Evolutionary conservation across 148 eudicot genomes (phyloP), one percentile per base, ranked within the genome.

Genomic region (Talinum fruticosum): DNA sequence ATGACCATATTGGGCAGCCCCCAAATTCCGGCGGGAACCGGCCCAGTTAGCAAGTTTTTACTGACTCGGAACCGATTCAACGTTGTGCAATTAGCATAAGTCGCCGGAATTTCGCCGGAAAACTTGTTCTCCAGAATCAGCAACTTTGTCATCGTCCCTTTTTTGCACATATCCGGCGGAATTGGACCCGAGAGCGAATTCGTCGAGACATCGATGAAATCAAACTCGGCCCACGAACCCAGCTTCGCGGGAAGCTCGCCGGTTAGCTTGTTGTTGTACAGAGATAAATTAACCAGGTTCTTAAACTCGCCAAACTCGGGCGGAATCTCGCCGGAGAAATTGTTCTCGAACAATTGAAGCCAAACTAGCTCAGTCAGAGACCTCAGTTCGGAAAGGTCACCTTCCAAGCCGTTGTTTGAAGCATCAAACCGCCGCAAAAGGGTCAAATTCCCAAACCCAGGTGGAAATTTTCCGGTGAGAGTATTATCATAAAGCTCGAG

Each of bases 121-220:
- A 96, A 86, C 0, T 82, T 80, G 83, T 96, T 96, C 83, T 93
- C 84, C 21, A 96, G 79, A 24, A 96, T 80, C 72, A 96, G 44
- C 15, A 96, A 85, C 84, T 82, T 76, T 15, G 3, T 80, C 97
- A 93, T 91, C 30, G 82, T 86, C 57, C 96, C 93, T 15, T 61
- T 80, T 59, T 90, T 91, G 66, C 99, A 95, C 97, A 95, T 92
- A 64, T 89, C 89, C 38, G 96, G 90, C 32, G 99, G 99, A 4
- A 95, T 95, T 1, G 85, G 80, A 29, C 99, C 97, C 0, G 96
- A 74, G 26, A 95, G 67, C 10, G 64, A 84, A 85, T 95, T 95
- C 77, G 90, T 88, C 23, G 99, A 90, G 29, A 85, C 90, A 37
- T 95, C 99, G 23, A 95, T 95, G 87, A 84, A 93, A 64, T 85